These are phyloP conservation scores for Eutrema yunnanense DNA, from an alignment of 345 rosid species.

Conservation along the genomic window DNA sequence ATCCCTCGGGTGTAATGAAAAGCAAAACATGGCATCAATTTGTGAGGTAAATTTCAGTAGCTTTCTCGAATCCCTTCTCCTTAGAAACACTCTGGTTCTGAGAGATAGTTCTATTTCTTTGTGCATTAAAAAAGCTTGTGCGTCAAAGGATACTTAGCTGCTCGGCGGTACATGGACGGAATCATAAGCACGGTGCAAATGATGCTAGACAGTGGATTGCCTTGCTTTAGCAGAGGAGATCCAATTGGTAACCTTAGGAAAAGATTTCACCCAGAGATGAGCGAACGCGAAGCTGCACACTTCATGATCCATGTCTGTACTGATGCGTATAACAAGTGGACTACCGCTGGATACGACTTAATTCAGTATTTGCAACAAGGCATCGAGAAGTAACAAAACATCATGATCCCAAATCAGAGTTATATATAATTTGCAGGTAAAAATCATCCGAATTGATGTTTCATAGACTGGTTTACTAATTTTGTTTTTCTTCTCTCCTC, in stretches of 20 bases:
- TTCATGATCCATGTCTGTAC: conserved; percentile 81
- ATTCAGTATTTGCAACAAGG: conserved; percentile 97
- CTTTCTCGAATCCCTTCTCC: not conserved
- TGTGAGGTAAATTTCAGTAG: conserved; percentile 46
- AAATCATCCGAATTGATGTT: not conserved
- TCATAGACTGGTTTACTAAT: not conserved
- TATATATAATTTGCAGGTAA: conserved; percentile 8
- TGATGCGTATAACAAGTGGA: conserved; percentile 97
- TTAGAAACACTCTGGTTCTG: not conserved
- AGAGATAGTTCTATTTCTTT: not conserved
- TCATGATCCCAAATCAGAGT: not conserved
- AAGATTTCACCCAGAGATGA: conserved; percentile 96
- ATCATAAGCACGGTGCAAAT: conserved; percentile 72
- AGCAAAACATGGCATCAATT: conserved; percentile 84
- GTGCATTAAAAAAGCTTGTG: conserved; percentile 50
- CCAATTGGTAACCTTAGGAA: conserved; percentile 95
- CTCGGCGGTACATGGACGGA: conserved; percentile 86
- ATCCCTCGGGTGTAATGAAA: conserved; percentile 90
- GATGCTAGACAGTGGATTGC: conserved; percentile 97
- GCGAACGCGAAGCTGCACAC: conserved; percentile 92
- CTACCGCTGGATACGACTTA: conserved; percentile 89
- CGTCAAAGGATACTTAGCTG: conserved; percentile 86
- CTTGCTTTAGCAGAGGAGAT: conserved; percentile 96
- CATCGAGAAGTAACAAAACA: conserved; percentile 61
- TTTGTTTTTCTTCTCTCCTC: not conserved